Conservation (phyloP, 1,284 basidiomycete genomes). For the Cutaneotrichosporon sp. region DNA sequence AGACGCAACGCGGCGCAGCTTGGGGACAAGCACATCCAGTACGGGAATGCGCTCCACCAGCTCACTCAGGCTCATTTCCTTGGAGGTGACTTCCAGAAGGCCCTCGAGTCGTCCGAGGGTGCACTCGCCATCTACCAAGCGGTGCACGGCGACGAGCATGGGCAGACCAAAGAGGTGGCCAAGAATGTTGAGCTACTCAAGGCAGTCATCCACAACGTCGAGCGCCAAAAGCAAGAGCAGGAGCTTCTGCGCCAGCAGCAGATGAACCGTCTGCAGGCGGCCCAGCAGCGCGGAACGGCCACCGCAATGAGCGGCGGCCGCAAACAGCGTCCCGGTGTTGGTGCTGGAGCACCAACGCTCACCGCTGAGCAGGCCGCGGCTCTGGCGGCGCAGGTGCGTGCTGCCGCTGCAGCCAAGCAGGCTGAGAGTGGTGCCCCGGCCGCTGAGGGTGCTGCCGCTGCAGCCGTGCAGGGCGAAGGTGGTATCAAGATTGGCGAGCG, state of each 20-base stretch:
- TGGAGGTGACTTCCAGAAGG: constrained; percentile 44
- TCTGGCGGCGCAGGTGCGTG: constrained; percentile 8
- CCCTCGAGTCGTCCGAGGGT: constrained; percentile 43
- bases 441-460: constrained; percentile 1
- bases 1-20: constrained; percentile 35
- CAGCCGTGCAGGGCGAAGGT: constrained; percentile 3
- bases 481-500: constrained; percentile 31
- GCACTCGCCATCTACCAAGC: constrained; percentile 49
- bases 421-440: constrained; percentile 9
- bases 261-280: constrained; percentile 32
- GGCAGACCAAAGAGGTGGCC: constrained; percentile 48
- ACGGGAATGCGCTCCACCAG: constrained; percentile 45
- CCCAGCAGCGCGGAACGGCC: constrained; percentile 21
- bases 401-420: constrained; percentile 11
- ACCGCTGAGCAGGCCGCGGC: constrained; percentile 12
- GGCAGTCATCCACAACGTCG: constrained; percentile 44
- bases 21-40: constrained; percentile 42
- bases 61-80: constrained; percentile 50
- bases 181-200: constrained; percentile 49
- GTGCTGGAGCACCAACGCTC: constrained; percentile 9
- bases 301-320: constrained; percentile 5
- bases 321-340: constrained; percentile 6
- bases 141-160: constrained; percentile 45
- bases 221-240: constrained; percentile 41
- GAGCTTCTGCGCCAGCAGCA: constrained; percentile 40